Conservation (phyloP, 2,329 filamentous ascomycete genomes). For the Aspergillus transmontanensis region DNA sequence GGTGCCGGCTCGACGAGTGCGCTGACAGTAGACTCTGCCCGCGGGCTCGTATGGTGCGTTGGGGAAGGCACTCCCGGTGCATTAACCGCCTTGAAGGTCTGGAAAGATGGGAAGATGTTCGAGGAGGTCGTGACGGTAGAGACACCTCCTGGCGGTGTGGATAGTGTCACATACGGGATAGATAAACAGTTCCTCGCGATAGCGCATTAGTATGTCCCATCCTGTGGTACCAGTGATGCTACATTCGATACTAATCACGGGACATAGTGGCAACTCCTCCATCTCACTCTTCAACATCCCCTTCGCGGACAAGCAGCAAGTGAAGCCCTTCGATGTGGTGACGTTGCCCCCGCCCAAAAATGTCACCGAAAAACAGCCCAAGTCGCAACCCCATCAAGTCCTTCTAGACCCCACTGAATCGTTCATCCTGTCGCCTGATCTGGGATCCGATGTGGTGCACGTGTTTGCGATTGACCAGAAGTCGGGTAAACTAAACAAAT, state of each 20-base stretch:
- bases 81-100: conserved; percentile 13
- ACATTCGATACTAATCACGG: conserved; percentile 6
- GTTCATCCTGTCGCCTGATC: conserved; percentile 67
- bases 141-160: conserved; percentile 35
- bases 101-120: neutral
- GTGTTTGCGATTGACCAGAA: conserved; percentile 56
- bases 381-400: conserved; percentile 66
- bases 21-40: conserved; percentile 33
- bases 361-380: conserved; percentile 51
- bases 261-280: conserved; percentile 30
- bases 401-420: conserved; percentile 65
- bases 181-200: conserved; percentile 35
- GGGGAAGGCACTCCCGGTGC: conserved; percentile 32
- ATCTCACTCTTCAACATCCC: conserved; percentile 38
- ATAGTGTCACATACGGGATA: conserved; percentile 35
- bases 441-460: conserved; percentile 65
- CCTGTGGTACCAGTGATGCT: neutral
- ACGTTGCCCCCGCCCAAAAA: conserved; percentile 41
- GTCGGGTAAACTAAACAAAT: conserved; percentile 48
- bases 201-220: conserved; percentile 40
- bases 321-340: conserved; percentile 40
- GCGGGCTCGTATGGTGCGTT: conserved; percentile 36
- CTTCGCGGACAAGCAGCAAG: conserved; percentile 12
- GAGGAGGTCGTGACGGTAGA: conserved; percentile 22
- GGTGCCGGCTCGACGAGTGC: conserved; percentile 36